Conservation (phyloP, 345 rosid genomes). For the Euphorbia tirucalli region DNA sequence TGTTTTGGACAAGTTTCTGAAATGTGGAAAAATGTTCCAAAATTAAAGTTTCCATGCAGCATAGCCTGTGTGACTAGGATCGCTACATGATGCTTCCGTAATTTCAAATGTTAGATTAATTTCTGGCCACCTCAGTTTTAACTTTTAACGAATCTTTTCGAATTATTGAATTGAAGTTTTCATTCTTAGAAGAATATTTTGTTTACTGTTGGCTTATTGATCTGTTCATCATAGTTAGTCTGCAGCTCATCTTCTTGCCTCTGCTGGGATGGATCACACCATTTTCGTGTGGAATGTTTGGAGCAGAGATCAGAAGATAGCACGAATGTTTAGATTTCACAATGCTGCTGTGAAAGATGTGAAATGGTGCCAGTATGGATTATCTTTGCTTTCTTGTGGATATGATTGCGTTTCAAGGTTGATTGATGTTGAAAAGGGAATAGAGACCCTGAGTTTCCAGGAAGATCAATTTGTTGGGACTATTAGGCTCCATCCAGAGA, state of each 20-base stretch:
- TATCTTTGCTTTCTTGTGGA: slow-evolving; percentile 71
- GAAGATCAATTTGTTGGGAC: slow-evolving; percentile 72
- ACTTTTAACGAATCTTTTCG: neutral
- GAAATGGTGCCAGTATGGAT: slow-evolving; percentile 61
- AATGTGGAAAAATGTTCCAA: too few relatives aligned
- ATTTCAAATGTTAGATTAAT: neutral
- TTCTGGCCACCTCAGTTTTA: neutral
- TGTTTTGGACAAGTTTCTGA: too few relatives aligned
- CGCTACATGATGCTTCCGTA: neutral
- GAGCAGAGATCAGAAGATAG: slow-evolving; percentile 62
- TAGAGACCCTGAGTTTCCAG: slow-evolving; percentile 52
- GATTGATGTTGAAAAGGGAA: slow-evolving; percentile 72
- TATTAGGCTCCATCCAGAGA: slow-evolving; percentile 62
- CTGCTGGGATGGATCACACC: slow-evolving; percentile 75
- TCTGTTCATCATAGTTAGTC: slow-evolving; percentile 47
- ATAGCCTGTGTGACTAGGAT: neutral
- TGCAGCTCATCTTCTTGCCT: slow-evolving; percentile 92
- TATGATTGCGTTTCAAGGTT: slow-evolving; percentile 69
- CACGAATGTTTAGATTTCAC: slow-evolving; percentile 52
- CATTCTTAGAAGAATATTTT: neutral
- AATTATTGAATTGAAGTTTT: neutral
- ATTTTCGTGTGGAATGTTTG: slow-evolving; percentile 77
- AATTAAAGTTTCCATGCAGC: too few relatives aligned
- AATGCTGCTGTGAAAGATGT: slow-evolving; percentile 72
- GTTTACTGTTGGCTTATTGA: slow-evolving; percentile 32